phyloP scores from a whole-genome alignment of 768 basidiomycete species.

The Mycena filopes region DNA sequence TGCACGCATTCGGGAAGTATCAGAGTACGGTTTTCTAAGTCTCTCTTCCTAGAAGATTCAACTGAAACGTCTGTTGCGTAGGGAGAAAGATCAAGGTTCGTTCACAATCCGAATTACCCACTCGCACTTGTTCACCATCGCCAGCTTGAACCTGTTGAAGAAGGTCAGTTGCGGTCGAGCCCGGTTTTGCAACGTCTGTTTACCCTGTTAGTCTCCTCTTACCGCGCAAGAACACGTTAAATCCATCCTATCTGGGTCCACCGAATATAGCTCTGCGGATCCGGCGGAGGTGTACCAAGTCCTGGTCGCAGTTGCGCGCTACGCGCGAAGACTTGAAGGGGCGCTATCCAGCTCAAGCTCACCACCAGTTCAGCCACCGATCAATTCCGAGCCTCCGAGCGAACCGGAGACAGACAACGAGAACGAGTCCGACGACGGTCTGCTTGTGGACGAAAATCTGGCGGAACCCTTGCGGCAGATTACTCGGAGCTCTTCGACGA shows the following conservation, averaged over 20 bases:
- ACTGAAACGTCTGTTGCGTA: no score
- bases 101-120: not conserved
- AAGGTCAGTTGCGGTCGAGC: not conserved
- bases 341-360: constrained; percentile 8
- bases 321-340: constrained; percentile 27
- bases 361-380: constrained; percentile 1
- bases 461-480: constrained; percentile 14
- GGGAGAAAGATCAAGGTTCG: constrained; percentile 11
- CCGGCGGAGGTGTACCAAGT: constrained; percentile 13
- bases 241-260: constrained; percentile 35
- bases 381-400: not conserved
- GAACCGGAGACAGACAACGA: not conserved
- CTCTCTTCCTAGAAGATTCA: no score
- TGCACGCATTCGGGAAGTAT: constrained; percentile 52
- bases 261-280: constrained; percentile 35
- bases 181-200: not conserved
- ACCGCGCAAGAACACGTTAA: constrained; percentile 19
- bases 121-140: constrained; percentile 1
- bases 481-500: constrained; percentile 15
- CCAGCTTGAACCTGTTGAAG: not conserved
- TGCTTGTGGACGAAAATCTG: constrained; percentile 15
- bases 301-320: constrained; percentile 22
- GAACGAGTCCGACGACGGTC: constrained; percentile 22
- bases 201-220: constrained; percentile 1
- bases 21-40: constrained; percentile 36